phyloP scores from a whole-genome alignment of 2,329 filamentous ascomycete genomes.

The Helotiales sp. region DNA sequence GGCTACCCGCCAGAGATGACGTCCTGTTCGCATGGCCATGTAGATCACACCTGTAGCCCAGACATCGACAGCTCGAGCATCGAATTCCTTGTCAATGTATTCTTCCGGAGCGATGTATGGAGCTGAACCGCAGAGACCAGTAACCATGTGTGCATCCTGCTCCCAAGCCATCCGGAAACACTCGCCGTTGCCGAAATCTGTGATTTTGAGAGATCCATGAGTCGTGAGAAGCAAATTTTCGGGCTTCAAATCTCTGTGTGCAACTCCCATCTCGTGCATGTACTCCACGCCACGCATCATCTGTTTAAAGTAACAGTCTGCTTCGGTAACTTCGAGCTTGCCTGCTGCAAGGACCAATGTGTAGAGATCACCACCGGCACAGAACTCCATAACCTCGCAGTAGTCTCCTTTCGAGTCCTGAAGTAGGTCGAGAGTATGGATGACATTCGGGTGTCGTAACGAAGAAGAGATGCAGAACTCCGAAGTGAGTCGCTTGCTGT shows the following conservation, averaged over 20 bases:
- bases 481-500: slow-evolving; percentile 93
- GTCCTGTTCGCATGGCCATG: slow-evolving; percentile 98
- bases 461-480: slow-evolving; percentile 99
- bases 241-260: slow-evolving; percentile 93
- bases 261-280: slow-evolving; percentile 98
- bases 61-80: slow-evolving; percentile 94
- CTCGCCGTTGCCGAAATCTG: slow-evolving; percentile 97
- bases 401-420: slow-evolving; percentile 97
- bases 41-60: slow-evolving; percentile 99
- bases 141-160: slow-evolving; percentile 96
- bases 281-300: slow-evolving; percentile 99
- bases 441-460: slow-evolving; percentile 94
- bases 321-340: slow-evolving; percentile 88
- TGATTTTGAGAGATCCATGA: slow-evolving; percentile 92
- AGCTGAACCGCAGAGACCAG: slow-evolving; percentile 91
- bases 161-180: slow-evolving; percentile 99
- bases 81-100: slow-evolving; percentile 93
- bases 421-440: slow-evolving; percentile 92
- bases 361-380: slow-evolving; percentile 93
- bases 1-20: slow-evolving; percentile 95
- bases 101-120: slow-evolving; percentile 98
- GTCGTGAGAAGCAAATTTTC: slow-evolving; percentile 94
- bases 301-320: slow-evolving; percentile 98
- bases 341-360: slow-evolving; percentile 87
- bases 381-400: slow-evolving; percentile 99